Evolutionary conservation across 768 basidiomycete species (phyloP).

Genomic region (Symmetrospora coprosmae): DNA sequence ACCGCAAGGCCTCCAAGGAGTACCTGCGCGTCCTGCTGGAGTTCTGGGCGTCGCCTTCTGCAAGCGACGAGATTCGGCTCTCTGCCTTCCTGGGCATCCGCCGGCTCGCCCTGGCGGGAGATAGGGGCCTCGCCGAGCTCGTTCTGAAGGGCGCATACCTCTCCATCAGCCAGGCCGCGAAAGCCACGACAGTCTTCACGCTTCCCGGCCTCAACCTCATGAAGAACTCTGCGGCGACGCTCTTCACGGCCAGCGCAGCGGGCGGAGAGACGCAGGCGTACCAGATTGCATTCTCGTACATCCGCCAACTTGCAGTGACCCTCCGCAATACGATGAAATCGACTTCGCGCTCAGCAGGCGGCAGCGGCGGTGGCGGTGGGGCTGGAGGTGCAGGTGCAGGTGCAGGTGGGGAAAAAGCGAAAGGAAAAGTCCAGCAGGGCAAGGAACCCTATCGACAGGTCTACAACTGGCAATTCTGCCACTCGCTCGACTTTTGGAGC

Average conservation of each 20-base stretch:
- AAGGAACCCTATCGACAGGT: constrained; percentile 86
- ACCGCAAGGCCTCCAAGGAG: constrained; percentile 65
- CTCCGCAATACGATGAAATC: constrained; percentile 80
- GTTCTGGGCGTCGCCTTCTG: constrained; percentile 61
- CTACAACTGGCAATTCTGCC: constrained; percentile 97
- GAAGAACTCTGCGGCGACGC: constrained; percentile 92
- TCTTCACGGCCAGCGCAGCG: constrained; percentile 67
- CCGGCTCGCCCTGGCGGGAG: constrained; percentile 58
- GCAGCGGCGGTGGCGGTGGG: constrained; percentile 43
- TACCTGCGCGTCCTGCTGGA: constrained; percentile 76
- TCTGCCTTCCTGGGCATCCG: constrained; percentile 73
- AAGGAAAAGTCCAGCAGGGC: too few relatives aligned
- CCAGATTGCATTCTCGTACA: constrained; percentile 90
- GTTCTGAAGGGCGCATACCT: constrained; percentile 87
- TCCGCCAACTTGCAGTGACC: constrained; percentile 84
- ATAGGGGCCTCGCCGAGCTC: constrained; percentile 65
- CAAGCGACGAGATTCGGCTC: constrained; percentile 65
- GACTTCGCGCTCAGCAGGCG: too few relatives aligned
- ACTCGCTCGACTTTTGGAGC: constrained; percentile 92
- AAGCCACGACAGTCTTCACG: constrained; percentile 70
- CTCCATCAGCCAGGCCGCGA: constrained; percentile 65
- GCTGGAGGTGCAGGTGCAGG: not conserved
- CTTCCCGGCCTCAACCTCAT: constrained; percentile 84
- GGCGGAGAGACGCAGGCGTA: constrained; percentile 45
- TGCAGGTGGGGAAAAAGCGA: too few relatives aligned